These are phyloP conservation scores for Nosema muscidifuracis DNA, from an alignment of 371 early-diverging fungal species.

Conservation along the genomic window DNA sequence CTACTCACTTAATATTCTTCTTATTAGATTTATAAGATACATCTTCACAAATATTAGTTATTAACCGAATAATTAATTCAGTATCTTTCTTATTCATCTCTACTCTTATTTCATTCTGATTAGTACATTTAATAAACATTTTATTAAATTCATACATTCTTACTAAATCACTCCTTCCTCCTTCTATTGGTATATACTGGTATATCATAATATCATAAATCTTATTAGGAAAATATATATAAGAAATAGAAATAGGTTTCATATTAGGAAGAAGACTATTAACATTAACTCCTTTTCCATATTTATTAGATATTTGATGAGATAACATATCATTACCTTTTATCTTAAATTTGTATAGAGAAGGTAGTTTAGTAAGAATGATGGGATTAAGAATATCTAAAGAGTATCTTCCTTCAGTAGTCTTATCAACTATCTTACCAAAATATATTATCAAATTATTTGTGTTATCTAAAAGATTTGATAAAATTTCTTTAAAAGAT, in stretches of 20 bases:
- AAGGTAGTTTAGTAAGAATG: conserved; percentile 13
- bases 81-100: not conserved
- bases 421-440: conserved; percentile 25
- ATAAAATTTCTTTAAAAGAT: not conserved
- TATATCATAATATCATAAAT: conserved; percentile 27
- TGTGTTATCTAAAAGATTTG: not conserved
- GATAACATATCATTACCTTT: not conserved
- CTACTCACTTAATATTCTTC: not conserved
- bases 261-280: not conserved
- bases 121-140: no score
- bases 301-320: not conserved
- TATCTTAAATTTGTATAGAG: conserved; percentile 20
- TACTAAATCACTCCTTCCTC: not conserved
- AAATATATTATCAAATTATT: not conserved
- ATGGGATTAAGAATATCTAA: conserved; percentile 20
- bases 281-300: not conserved
- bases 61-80: not conserved
- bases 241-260: not conserved
- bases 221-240: conserved; percentile 27
- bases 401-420: conserved; percentile 10
- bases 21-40: not conserved
- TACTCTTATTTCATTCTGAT: not conserved
- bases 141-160: no score
- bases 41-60: not conserved
- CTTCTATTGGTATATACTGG: not conserved